Percentiles rank a stretch among this genome's conserved stretches.
phyloP scores from a whole-genome alignment of 495 filamentous ascomycete genomes.

The Lineolata rhizophorae region DNA sequence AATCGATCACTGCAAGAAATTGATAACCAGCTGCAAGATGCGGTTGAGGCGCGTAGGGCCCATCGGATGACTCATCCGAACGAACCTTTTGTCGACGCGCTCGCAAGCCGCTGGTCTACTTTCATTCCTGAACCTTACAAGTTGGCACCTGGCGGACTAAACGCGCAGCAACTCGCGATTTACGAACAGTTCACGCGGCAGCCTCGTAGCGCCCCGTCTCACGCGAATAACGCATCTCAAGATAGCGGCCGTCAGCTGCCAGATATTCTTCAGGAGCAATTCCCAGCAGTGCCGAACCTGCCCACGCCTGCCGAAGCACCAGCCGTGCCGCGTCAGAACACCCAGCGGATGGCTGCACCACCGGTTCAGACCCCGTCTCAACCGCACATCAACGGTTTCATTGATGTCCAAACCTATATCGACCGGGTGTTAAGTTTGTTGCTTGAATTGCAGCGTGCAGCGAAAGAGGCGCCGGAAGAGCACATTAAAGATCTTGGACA shows the following conservation, averaged over 20 bases:
- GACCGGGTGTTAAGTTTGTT: slow-evolving; percentile 47
- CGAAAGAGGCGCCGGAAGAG: slow-evolving; percentile 42
- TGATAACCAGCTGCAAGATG: slow-evolving; percentile 64
- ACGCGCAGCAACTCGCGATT: slow-evolving; percentile 78
- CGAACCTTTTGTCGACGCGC: slow-evolving; percentile 63
- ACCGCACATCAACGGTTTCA: slow-evolving; percentile 38
- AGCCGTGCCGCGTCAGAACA: slow-evolving; percentile 44
- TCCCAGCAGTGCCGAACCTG: slow-evolving; percentile 49
- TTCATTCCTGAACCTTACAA: slow-evolving; percentile 83
- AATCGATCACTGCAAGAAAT: slow-evolving; percentile 84
- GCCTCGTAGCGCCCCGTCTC: slow-evolving; percentile 35
- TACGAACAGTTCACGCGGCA: slow-evolving; percentile 90
- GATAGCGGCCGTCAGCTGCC: slow-evolving; percentile 36
- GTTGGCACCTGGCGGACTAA: slow-evolving; percentile 55
- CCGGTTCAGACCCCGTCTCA: slow-evolving; percentile 21
- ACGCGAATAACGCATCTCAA: slow-evolving; percentile 32
- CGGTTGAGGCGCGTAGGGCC: slow-evolving; percentile 49
- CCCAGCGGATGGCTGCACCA: slow-evolving; percentile 25
- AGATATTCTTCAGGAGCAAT: slow-evolving; percentile 71
- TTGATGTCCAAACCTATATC: slow-evolving; percentile 37
- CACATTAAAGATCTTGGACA: slow-evolving; percentile 42
- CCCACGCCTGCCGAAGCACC: slow-evolving; percentile 66
- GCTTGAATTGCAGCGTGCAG: slow-evolving; percentile 41
- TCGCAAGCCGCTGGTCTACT: slow-evolving; percentile 59
- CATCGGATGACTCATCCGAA: slow-evolving; percentile 48